Evolutionary conservation across 2,329 filamentous ascomycete genomes (phyloP).

Genomic region (Cladosporium cucumerinum): DNA sequence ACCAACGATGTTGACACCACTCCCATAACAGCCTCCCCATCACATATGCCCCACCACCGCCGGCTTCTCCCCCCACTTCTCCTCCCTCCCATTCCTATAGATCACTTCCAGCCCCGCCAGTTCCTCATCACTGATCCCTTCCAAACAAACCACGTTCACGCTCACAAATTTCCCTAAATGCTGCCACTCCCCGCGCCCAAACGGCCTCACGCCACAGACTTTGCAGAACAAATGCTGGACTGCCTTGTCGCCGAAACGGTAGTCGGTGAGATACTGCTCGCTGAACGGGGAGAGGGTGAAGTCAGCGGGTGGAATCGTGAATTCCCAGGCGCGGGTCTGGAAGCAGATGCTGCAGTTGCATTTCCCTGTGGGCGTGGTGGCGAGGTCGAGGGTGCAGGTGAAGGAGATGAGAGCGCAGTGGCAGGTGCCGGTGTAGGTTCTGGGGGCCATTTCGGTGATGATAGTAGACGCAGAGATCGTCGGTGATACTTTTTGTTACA

Average conservation of each 20-base stretch:
- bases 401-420: not conserved
- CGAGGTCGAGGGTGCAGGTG: conserved; percentile 3
- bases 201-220: not conserved
- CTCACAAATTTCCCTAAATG: not conserved
- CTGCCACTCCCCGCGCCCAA: not conserved
- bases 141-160: conserved; percentile 9
- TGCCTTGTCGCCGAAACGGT: not conserved
- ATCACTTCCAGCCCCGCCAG: not conserved
- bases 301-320: not conserved
- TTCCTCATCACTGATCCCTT: conserved; percentile 3
- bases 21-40: not conserved
- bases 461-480: too few species aligned
- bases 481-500: not conserved
- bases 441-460: not conserved
- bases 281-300: not conserved
- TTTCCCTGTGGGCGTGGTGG: not conserved
- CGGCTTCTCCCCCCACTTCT: not conserved
- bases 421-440: conserved; percentile 6
- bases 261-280: not conserved
- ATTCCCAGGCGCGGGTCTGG: conserved; percentile 6
- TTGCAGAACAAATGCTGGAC: conserved; percentile 11
- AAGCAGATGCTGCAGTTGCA: conserved; percentile 9
- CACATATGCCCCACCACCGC: not conserved
- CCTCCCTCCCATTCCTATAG: conserved; percentile 12
- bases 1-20: too few species aligned